These are phyloP conservation scores for Simmondsia chinensis DNA, from an alignment of 148 eudicot genomes.

Conservation along the genomic window DNA sequence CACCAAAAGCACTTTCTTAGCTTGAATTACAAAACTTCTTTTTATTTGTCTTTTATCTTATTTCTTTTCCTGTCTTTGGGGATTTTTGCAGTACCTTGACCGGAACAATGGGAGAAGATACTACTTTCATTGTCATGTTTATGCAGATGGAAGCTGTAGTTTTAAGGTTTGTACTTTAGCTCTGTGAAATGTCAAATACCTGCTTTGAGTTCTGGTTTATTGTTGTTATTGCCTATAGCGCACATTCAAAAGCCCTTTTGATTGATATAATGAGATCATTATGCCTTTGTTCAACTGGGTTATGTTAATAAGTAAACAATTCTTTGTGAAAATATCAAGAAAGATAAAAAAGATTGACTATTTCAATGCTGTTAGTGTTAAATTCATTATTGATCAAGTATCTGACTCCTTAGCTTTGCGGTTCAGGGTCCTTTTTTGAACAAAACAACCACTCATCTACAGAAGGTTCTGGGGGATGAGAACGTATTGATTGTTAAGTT, in stretches of 20 bases:
- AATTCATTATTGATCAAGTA: neutral
- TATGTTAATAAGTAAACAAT: no score
- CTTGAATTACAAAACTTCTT: neutral
- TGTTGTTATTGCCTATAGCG: no score
- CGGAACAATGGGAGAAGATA: constrained; percentile 54
- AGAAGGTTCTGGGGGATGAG: constrained; percentile 59
- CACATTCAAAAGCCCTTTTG: no score
- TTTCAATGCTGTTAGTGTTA: no score
- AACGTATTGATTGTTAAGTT: constrained; percentile 64
- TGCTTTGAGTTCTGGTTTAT: no score
- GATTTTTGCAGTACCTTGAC: constrained; percentile 36
- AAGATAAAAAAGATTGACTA: no score
- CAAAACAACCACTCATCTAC: constrained; percentile 50
- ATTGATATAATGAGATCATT: no score
- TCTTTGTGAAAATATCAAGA: no score
- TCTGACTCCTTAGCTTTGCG: neutral
- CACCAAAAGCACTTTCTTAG: neutral
- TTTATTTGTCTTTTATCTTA: neutral
- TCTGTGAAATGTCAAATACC: neutral
- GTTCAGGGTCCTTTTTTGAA: constrained; percentile 53
- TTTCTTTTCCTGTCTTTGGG: constrained; percentile 1
- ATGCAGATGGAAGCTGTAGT: constrained; percentile 34
- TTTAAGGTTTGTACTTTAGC: constrained; percentile 41
- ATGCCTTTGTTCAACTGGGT: no score
- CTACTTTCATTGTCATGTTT: constrained; percentile 49